A percentile compares a stretch with the other conserved stretches of the same genome.
phyloP scores from a whole-genome alignment of 2,329 filamentous ascomycete species.

The Sarocladium strictum region DNA sequence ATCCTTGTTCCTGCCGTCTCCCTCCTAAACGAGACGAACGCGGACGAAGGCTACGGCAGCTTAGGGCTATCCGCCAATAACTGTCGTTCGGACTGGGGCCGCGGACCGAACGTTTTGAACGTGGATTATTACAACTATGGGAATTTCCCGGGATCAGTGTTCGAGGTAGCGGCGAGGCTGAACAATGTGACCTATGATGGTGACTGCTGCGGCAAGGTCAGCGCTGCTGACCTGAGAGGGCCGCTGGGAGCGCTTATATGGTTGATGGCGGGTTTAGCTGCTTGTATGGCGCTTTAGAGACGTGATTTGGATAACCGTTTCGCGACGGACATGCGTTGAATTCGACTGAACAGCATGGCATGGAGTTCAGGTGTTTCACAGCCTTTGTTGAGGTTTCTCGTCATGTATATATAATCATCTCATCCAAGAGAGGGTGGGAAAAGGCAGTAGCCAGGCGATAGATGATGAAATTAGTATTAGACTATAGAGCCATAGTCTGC shows the following conservation, averaged over 20 bases:
- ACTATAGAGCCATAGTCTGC: no score
- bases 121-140: slow-evolving; percentile 82
- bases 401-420: not conserved
- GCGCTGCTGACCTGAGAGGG: slow-evolving; percentile 20
- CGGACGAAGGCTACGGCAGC: slow-evolving; percentile 56
- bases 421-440: not conserved
- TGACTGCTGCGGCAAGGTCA: slow-evolving; percentile 46
- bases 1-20: slow-evolving; percentile 68
- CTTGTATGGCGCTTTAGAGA: no score
- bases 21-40: slow-evolving; percentile 67
- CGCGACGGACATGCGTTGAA: not conserved
- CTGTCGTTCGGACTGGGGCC: slow-evolving; percentile 57
- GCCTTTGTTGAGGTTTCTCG: not conserved
- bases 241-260: no score
- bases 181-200: slow-evolving; percentile 67
- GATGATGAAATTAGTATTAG: not conserved
- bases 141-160: slow-evolving; percentile 62
- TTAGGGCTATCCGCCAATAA: slow-evolving; percentile 58
- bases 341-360: not conserved
- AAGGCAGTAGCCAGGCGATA: not conserved
- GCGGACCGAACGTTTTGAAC: slow-evolving; percentile 70
- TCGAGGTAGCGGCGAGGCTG: slow-evolving; percentile 61
- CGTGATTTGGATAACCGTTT: not conserved
- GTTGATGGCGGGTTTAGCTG: no score
- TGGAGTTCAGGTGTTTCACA: slow-evolving; percentile 9